A percentile compares a stretch with the other conserved stretches of the same genome.
Conservation (phyloP, 345 rosid species). For the Linum usitatissimum region DNA sequence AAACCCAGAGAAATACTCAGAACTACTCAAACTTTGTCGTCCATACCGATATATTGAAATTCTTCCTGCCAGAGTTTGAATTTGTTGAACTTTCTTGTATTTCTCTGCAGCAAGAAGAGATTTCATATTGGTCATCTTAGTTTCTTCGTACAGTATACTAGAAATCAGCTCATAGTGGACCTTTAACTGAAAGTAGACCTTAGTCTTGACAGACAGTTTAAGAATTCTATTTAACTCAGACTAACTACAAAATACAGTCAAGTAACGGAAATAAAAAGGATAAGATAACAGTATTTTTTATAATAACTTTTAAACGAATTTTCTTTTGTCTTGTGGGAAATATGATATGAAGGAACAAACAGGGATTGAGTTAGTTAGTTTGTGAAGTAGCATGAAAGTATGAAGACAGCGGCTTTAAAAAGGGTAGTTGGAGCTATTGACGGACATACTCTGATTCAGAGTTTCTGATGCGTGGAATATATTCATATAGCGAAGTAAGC, state of each 20-base stretch:
- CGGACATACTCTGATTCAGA: conserved; percentile 51
- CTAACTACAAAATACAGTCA: not conserved
- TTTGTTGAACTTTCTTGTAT: conserved; percentile 21
- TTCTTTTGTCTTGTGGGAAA: too few species aligned
- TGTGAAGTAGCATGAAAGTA: too few species aligned
- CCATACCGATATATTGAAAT: conserved; percentile 57
- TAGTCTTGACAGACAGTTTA: not conserved
- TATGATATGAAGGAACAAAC: too few species aligned
- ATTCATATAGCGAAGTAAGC: conserved; percentile 59
- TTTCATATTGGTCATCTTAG: conserved; percentile 3
- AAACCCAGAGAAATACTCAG: not conserved
- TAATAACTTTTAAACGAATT: too few species aligned
- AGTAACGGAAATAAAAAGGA: too few species aligned
- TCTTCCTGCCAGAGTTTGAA: conserved; percentile 34
- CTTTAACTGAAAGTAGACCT: not conserved
- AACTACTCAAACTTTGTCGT: not conserved
- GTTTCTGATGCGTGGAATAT: conserved; percentile 77
- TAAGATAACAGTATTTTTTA: too few species aligned
- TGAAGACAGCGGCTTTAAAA: not conserved
- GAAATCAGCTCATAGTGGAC: not conserved
- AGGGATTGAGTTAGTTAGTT: too few species aligned
- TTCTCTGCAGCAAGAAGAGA: conserved; percentile 38
- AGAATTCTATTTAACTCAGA: not conserved
- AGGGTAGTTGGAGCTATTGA: conserved; percentile 14
- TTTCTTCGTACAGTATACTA: too few species aligned